Base-by-base conservation (phyloP, 805 yeast genomes). In the Danielozyma ontarioensis region DNA sequence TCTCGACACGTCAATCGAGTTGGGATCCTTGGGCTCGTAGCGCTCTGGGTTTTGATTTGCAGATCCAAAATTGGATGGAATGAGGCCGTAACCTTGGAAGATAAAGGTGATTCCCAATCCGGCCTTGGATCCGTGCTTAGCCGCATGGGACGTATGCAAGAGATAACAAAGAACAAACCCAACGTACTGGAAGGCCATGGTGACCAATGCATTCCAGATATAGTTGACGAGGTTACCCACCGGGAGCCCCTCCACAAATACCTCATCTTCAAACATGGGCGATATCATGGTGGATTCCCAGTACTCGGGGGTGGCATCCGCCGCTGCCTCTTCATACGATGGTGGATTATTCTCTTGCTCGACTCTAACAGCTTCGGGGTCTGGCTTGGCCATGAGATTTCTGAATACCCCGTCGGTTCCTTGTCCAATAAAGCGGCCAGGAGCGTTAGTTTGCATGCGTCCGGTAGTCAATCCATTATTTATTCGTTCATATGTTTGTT, bases 141-240 rank as follows among this genome's bases (percentile, higher is more conserved):
- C 95, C 4, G 97, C 97, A 55, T 93, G 98, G 2, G 97, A 85
- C 1, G 97, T 90, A 59, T 93, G 97, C 34, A 93, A 67, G 28
- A 90, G 64, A 53, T 89, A 93, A 5, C 97, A 89, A 35, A 90
- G 69, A 27, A 93, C 68, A 59, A 93, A 93, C 3, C 98, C 98
- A 21, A 90, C 82, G 55, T 84, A 85, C 59, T 90, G 96, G 67
- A 93, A 93, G 26, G 94, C 82, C n/a, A 86, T 72, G 16, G 95
- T 79, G 2, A 93, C 94, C 45, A 87, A 70, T 45, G 79, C 70
- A 59, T 89, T 90, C 97, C 98, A 90, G 4, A 85, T 59, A 48
- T 89, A 81, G 51, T 85, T 86, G 24, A 94, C 78, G n/a, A 84
- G 55, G 50, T 83, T 83, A 2, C 98, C 98, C 19, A 90, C 97